These are phyloP conservation scores for Boletus pseudo-olivaceus DNA, from an alignment of 768 basidiomycete genomes.

Conservation along the genomic window DNA sequence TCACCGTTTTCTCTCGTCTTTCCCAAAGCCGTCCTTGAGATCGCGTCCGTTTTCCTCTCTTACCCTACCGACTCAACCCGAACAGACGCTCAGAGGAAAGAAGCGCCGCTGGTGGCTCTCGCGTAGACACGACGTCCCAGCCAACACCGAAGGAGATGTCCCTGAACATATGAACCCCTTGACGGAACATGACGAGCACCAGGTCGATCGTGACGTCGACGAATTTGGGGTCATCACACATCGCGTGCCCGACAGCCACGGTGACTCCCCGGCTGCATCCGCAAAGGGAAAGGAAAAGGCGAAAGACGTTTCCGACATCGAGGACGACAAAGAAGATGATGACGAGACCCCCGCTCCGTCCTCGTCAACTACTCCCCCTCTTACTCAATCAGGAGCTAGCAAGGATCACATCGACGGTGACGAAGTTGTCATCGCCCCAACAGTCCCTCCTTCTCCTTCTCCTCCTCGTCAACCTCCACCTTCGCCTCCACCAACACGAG, in stretches of 20 bases:
- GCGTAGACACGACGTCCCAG: slow-evolving; percentile 11
- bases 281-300: slow-evolving; percentile 39
- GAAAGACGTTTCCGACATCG: slow-evolving; percentile 13
- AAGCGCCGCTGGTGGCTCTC: slow-evolving; percentile 26
- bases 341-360: slow-evolving; percentile 9
- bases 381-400: background rate
- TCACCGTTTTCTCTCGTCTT: slow-evolving; percentile 33
- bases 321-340: slow-evolving; percentile 4
- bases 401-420: slow-evolving; percentile 12
- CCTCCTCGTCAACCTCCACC: slow-evolving; percentile 8
- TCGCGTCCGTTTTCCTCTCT: slow-evolving; percentile 11
- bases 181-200: slow-evolving; percentile 27
- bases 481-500: slow-evolving; percentile 7
- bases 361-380: slow-evolving; percentile 14
- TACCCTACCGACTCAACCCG: slow-evolving; percentile 19
- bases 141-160: slow-evolving; percentile 15
- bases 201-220: slow-evolving; percentile 27
- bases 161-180: slow-evolving; percentile 13
- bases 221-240: slow-evolving; percentile 27
- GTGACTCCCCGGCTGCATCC: slow-evolving; percentile 19
- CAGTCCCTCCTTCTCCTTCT: slow-evolving; percentile 8
- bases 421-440: slow-evolving; percentile 22
- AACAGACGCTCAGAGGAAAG: slow-evolving; percentile 29
- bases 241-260: slow-evolving; percentile 29
- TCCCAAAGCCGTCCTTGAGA: slow-evolving; percentile 26